phyloP scores from a whole-genome alignment of 495 filamentous ascomycete genomes.

The Penicillium argentinense region DNA sequence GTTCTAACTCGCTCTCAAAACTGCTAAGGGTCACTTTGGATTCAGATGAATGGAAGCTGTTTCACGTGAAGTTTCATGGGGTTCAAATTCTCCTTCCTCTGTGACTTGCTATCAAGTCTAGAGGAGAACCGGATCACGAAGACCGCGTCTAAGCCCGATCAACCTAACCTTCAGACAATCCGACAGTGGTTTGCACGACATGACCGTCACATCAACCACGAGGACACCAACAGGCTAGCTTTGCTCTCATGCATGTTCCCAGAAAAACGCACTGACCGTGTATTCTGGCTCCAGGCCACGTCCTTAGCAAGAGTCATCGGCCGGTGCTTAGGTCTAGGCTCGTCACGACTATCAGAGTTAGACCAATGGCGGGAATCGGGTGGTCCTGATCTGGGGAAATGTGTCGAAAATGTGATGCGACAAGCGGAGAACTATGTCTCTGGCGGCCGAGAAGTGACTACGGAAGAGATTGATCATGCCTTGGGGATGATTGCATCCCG shows the following conservation, averaged over 20 bases:
- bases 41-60: too few species aligned
- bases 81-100: constrained; percentile 59
- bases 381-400: constrained; percentile 65
- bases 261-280: constrained; percentile 69
- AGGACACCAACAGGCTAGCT: constrained; percentile 53
- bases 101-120: constrained; percentile 59
- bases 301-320: constrained; percentile 63
- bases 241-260: constrained; percentile 75
- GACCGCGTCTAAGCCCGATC: constrained; percentile 31
- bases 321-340: constrained; percentile 60
- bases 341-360: constrained; percentile 58
- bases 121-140: constrained; percentile 45
- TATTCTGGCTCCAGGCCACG: constrained; percentile 63
- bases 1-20: too few species aligned
- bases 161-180: constrained; percentile 39
- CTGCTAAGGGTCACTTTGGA: too few species aligned
- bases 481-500: constrained; percentile 63
- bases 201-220: constrained; percentile 47
- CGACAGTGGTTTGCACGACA: constrained; percentile 63
- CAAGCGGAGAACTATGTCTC: constrained; percentile 55
- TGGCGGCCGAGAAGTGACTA: constrained; percentile 49
- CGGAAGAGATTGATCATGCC: constrained; percentile 72
- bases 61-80: too few species aligned
- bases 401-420: constrained; percentile 64
- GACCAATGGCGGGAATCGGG: constrained; percentile 58